Evolutionary conservation across 495 filamentous ascomycete genomes (phyloP), one percentile per base, ranked within the genome.

Genomic region (Lasiosphaeriaceae sp.): DNA sequence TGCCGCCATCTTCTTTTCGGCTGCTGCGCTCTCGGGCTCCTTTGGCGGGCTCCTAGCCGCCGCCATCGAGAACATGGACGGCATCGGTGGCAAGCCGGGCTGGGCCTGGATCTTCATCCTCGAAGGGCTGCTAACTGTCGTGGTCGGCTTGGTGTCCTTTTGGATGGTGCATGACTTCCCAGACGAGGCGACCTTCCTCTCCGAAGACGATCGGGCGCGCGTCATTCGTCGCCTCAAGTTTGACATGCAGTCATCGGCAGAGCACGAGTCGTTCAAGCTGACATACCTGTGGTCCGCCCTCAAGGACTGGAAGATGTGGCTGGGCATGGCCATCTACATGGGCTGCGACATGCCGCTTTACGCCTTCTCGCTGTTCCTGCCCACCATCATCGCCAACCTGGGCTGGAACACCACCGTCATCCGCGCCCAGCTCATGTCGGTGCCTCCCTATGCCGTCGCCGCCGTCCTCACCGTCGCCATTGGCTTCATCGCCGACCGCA

Each of bases 121-220:
- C 26, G 90, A 94, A 68, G 91, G 91, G 0, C 72, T 94, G 0
- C 73, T 84, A 3, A 96, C 91, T 0, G 69, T 94, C 9, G 4
- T 96, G 11, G 79, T 93, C 29, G 92, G 88, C 6, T 37, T 91
- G 4, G 71, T 77, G 1, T 90, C 86, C 11, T 92, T 90, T 71
- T 94, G 88, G 87, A 80, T 90, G 73, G 90, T 97, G 2, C 83
- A 89, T 60, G 90, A 97, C 65, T 97, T 96, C 66, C 93, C 93
- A 0, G 89, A 91, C 62, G 77, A 87, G 44, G 92, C 92, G 7
- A 80, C 57, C 11, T 97, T 96, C 65, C 77, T 97, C 19, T 85
- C 82, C 2, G 78, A 82, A 0, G 74, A 75, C 1, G 93, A 97
- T 61, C 83, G 89, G 24, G 77, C 76, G 14, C 83, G 92, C 8